Percentiles rank a stretch among this genome's conserved stretches.
These are phyloP conservation scores for Amanita pallidorosea DNA, from an alignment of 768 basidiomycete species.

Conservation along the genomic window DNA sequence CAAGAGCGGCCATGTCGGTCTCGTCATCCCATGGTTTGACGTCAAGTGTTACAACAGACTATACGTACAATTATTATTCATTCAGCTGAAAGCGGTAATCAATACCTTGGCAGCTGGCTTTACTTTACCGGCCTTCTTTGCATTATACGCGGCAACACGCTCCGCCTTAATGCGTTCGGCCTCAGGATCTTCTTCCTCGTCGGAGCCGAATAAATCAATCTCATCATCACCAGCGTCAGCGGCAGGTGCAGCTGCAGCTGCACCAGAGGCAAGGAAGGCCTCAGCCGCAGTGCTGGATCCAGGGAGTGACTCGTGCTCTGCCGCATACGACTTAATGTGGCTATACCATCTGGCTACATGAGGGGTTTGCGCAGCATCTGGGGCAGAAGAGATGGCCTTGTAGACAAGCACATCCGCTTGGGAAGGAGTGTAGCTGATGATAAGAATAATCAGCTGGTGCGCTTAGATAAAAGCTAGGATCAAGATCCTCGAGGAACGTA, in stretches of 20 bases:
- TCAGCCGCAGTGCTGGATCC: conserved; percentile 81
- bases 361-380: conserved; percentile 54
- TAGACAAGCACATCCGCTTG: conserved; percentile 92
- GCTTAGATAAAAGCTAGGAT: conserved; percentile 2
- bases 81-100: conserved; percentile 1
- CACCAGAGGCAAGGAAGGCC: conserved; percentile 48
- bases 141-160: conserved; percentile 88
- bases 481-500: conserved; percentile 29
- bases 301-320: conserved; percentile 69
- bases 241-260: conserved; percentile 31
- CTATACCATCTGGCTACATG: conserved; percentile 86
- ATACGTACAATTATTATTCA: conserved; percentile 8
- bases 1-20: conserved; percentile 89
- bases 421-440: conserved; percentile 72
- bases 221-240: conserved; percentile 47
- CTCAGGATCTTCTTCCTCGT: conserved; percentile 76
- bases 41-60: conserved; percentile 97
- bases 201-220: conserved; percentile 82
- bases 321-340: conserved; percentile 81
- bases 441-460: conserved; percentile 7
- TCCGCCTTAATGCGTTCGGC: conserved; percentile 83
- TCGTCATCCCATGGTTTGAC: conserved; percentile 99
- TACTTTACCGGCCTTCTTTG: conserved; percentile 85
- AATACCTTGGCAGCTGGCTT: conserved; percentile 81
- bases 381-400: conserved; percentile 63